Evolutionary conservation across 2,329 filamentous ascomycete genomes (phyloP).

Genomic region (Boeremia exigua): DNA sequence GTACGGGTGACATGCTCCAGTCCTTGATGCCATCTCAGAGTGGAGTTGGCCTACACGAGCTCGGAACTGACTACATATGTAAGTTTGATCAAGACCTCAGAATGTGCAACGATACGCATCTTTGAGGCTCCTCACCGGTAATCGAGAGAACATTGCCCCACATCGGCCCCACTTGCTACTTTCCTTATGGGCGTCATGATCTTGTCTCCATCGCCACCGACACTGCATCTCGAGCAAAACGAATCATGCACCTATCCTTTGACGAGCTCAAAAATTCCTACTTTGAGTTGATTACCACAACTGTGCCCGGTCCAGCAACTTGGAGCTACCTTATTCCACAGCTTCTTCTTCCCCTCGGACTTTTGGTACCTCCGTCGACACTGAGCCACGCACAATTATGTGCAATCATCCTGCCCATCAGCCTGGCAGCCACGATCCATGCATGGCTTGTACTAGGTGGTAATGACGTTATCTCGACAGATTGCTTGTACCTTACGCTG

Average conservation of each 20-base stretch:
- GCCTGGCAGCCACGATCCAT: slow-evolving; percentile 10
- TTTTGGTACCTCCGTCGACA: slow-evolving; percentile 10
- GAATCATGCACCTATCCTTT: background rate
- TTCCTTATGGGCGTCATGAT: background rate
- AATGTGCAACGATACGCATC: no score
- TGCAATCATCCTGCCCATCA: slow-evolving; percentile 9
- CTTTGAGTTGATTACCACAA: slow-evolving; percentile 11
- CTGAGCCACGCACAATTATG: slow-evolving; percentile 8
- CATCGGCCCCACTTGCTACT: background rate
- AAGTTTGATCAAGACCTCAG: no score
- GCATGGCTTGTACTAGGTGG: slow-evolving; percentile 6
- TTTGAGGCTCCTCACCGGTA: background rate
- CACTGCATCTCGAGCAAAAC: background rate
- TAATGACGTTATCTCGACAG: slow-evolving; percentile 17
- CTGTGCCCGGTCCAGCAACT: slow-evolving; percentile 15
- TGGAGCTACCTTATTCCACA: slow-evolving; percentile 12
- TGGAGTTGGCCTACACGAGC: no score
- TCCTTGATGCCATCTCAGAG: no score
- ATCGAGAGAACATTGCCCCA: background rate
- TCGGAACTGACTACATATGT: no score
- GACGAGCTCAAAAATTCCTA: slow-evolving; percentile 6
- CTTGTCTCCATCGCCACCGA: background rate
- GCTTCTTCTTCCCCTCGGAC: slow-evolving; percentile 10
- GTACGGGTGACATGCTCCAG: no score
- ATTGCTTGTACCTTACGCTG: slow-evolving; percentile 12